Evolutionary conservation across 2,329 filamentous ascomycete species (phyloP).

Genomic region (Monosporascus sp.): DNA sequence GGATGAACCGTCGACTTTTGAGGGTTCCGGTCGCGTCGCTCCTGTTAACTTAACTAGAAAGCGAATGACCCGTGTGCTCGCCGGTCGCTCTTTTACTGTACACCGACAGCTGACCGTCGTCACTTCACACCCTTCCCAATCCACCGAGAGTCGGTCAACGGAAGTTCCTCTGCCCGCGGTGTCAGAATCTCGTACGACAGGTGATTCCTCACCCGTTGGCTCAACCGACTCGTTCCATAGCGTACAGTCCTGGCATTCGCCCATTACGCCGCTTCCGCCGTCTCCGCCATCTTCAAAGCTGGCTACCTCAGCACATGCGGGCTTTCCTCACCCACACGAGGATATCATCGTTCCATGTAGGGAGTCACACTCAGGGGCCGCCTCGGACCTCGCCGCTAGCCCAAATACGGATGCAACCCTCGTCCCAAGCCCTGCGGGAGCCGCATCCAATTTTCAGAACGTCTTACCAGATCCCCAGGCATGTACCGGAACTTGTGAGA

Average conservation of each 20-base stretch:
- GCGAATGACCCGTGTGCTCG: conserved; percentile 22
- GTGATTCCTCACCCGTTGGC: conserved; percentile 37
- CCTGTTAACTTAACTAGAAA: conserved; percentile 22
- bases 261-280: conserved; percentile 35
- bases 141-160: conserved; percentile 9
- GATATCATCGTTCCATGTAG: conserved; percentile 31
- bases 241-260: conserved; percentile 46
- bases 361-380: conserved; percentile 22
- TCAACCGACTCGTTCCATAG: conserved; percentile 51
- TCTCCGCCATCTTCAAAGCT: conserved; percentile 39
- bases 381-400: conserved; percentile 29
- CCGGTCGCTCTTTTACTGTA: conserved; percentile 30
- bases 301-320: conserved; percentile 25
- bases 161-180: conserved; percentile 11
- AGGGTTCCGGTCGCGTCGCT: conserved; percentile 21
- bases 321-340: conserved; percentile 35
- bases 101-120: conserved; percentile 37
- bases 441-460: conserved; percentile 21
- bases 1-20: conserved; percentile 20
- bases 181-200: conserved; percentile 17
- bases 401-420: conserved; percentile 25
- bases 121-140: conserved; percentile 34
- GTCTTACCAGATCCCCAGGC: conserved; percentile 11
- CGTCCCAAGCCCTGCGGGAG: conserved; percentile 22
- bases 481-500: conserved; percentile 1